Evolutionary conservation across 2,329 filamentous ascomycete species (phyloP), one percentile per base, ranked within the genome.

Genomic region (Pseudocercospora fuligena): DNA sequence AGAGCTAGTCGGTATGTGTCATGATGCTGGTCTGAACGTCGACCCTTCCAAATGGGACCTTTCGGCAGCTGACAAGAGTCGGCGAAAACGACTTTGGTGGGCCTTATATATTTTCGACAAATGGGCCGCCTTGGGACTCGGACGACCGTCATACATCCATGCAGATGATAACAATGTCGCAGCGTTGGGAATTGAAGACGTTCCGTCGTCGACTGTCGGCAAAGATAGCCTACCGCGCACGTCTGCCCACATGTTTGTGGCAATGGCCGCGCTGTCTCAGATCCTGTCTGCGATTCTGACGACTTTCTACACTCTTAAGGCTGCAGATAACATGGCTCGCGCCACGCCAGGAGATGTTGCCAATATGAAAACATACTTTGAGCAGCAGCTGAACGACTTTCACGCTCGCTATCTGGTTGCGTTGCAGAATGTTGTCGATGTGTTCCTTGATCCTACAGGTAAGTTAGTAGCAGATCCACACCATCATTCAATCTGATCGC

Each of bases 31-130:
- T 11, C 43, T 72, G 5, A 68, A 72, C 31, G 65, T 72, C 31
- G 69, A 72, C 29, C 68, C 70, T 12, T 59, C 66, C 8, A 62
- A 61, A n/a, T 72, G 70, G 70, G 62, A 69, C 46, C 47, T 72
- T 8, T 67, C 69, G 4, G 25, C 59, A 6, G 43, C 59, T 2
- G 67, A 71, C 49, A 54, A 65, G 7, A 69, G 61, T 43, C 65
- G 70, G 12, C 60, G 70, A 11, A 72, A 70, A 51, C 65, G 70
- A 16, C 66, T 72, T n/a, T 72, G 70, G 70, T 71, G 66, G 66
- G 67, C 69, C 2, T n/a, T 68, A 7, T 71, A 69, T 58, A 69
- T 71, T 7, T 51, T 60, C 12, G 70, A 71, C 43, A 70, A 71
- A 56, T 72, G 70, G 70, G 54, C 66, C 5, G 69, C 70, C 29